phyloP scores from a whole-genome alignment of 2,329 filamentous ascomycete species.

The Cytospora piceae region DNA sequence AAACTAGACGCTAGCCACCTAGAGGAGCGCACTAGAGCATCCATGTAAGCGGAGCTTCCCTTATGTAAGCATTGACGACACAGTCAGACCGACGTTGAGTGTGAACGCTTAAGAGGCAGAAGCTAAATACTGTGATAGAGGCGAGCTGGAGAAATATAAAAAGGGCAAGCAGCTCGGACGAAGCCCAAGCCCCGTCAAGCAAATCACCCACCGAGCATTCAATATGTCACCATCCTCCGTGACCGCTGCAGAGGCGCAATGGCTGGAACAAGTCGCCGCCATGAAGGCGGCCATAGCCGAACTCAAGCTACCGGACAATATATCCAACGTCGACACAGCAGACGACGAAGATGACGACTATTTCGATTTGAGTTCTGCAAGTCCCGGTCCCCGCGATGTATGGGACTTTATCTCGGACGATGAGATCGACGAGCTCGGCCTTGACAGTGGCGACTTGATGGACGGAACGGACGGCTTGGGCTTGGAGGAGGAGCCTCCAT shows the following conservation, averaged over 20 bases:
- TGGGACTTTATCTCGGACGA: constrained; percentile 91
- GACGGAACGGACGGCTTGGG: constrained; percentile 43
- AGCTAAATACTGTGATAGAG: not conserved
- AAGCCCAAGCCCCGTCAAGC: not conserved
- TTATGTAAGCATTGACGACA: constrained; percentile 17
- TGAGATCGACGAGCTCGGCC: constrained; percentile 61
- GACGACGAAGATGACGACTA: constrained; percentile 65
- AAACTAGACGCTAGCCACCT: not conserved
- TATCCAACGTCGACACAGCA: constrained; percentile 47
- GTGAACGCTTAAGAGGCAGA: not conserved
- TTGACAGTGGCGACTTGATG: constrained; percentile 45
- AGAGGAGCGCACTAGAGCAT: not conserved
- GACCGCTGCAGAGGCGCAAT: constrained; percentile 60
- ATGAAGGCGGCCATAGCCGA: constrained; percentile 87
- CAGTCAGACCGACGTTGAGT: constrained; percentile 22
- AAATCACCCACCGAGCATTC: not conserved
- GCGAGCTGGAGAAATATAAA: constrained; percentile 7
- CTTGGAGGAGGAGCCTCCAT: constrained; percentile 38
- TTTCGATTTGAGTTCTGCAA: constrained; percentile 53
- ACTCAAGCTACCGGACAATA: constrained; percentile 56
- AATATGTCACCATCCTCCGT: constrained; percentile 27
- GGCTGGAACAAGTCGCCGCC: constrained; percentile 81
- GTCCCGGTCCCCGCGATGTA: constrained; percentile 75
- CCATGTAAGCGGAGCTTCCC: not conserved
- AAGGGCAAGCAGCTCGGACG: not conserved